Percentiles rank a stretch among this genome's conserved stretches.
Conservation (phyloP, 2,329 filamentous ascomycete genomes). For the Fusarium abutilonis region DNA sequence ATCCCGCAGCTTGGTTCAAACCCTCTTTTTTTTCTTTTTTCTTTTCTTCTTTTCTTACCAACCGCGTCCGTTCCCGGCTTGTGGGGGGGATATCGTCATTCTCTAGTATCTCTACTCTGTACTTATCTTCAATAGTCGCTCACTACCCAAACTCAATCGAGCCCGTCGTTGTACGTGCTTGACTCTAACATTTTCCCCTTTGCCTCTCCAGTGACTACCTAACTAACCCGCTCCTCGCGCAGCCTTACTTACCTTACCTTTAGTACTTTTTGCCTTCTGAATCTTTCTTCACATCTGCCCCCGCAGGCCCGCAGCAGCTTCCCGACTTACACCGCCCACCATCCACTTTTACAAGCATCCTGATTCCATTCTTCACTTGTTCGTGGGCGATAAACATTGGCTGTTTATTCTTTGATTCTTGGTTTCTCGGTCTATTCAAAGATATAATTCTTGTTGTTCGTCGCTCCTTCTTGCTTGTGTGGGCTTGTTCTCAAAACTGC, state of each 20-base stretch:
- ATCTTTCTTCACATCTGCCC: slow-evolving; percentile 25
- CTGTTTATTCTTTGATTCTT: slow-evolving; percentile 8
- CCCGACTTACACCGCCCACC: slow-evolving; percentile 45
- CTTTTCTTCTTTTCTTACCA: slow-evolving; percentile 9
- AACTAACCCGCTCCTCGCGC: slow-evolving; percentile 23
- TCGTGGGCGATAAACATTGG: slow-evolving; percentile 20
- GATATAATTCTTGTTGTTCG: not conserved
- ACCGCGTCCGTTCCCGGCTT: slow-evolving; percentile 18
- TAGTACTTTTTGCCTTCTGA: slow-evolving; percentile 20
- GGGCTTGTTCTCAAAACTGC: slow-evolving; percentile 4
- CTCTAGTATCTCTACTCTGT: not conserved
- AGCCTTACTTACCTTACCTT: slow-evolving; percentile 11
- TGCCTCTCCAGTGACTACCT: slow-evolving; percentile 1
- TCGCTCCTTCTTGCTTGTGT: slow-evolving; percentile 5
- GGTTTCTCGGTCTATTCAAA: slow-evolving; percentile 10
- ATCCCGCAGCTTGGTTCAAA: slow-evolving; percentile 23
- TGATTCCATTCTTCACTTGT: slow-evolving; percentile 22
- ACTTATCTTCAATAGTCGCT: slow-evolving; percentile 10
- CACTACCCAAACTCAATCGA: slow-evolving; percentile 17
- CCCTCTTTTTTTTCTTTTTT: slow-evolving; percentile 22
- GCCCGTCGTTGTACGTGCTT: slow-evolving; percentile 26
- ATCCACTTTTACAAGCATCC: slow-evolving; percentile 41
- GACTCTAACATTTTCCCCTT: slow-evolving; percentile 18
- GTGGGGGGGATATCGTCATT: slow-evolving; percentile 11
- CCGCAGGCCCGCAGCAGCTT: slow-evolving; percentile 39